These are phyloP conservation scores for Pythium dissimile DNA, from an alignment of 352 stramenopile genomes.

Conservation along the genomic window DNA sequence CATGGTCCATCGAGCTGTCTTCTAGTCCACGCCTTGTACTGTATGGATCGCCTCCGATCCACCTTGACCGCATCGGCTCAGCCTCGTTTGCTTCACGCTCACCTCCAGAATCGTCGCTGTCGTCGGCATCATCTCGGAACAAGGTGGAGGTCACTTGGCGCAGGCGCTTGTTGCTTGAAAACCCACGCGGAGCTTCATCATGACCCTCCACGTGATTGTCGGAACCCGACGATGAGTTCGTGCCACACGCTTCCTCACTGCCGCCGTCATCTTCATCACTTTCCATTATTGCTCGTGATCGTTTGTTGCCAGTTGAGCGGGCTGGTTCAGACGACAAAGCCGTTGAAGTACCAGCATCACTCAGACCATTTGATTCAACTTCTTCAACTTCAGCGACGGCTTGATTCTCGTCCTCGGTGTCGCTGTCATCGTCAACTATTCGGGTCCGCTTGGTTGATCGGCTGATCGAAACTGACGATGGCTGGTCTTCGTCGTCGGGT, in stretches of 20 bases:
- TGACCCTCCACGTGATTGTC: neutral
- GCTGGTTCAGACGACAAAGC: too few relatives aligned
- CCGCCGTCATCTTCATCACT: slow-evolving; percentile 34
- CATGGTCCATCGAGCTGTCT: neutral
- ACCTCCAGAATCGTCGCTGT: slow-evolving; percentile 7
- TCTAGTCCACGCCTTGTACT: neutral
- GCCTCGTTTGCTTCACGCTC: neutral
- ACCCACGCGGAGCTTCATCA: neutral
- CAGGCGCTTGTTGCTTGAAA: slow-evolving; percentile 11
- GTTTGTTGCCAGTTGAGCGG: neutral
- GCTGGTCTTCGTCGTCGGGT: slow-evolving; percentile 18
- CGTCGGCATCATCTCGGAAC: slow-evolving; percentile 17
- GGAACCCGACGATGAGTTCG: too few relatives aligned
- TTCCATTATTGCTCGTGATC: slow-evolving; percentile 28
- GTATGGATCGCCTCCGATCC: slow-evolving; percentile 15
- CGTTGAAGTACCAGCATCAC: too few relatives aligned
- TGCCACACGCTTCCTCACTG: too few relatives aligned
- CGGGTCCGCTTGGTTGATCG: neutral
- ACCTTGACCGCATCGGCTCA: slow-evolving; percentile 1
- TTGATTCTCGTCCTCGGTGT: slow-evolving; percentile 12
- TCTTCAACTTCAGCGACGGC: too few relatives aligned
- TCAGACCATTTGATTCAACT: too few relatives aligned
- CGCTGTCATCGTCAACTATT: slow-evolving; percentile 19
- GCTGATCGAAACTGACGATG: neutral
- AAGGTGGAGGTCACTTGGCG: slow-evolving; percentile 9